Percentiles rank a stretch among this genome's conserved stretches.
Conservation (phyloP, 257 asterid species). For the Solanum sitiens region DNA sequence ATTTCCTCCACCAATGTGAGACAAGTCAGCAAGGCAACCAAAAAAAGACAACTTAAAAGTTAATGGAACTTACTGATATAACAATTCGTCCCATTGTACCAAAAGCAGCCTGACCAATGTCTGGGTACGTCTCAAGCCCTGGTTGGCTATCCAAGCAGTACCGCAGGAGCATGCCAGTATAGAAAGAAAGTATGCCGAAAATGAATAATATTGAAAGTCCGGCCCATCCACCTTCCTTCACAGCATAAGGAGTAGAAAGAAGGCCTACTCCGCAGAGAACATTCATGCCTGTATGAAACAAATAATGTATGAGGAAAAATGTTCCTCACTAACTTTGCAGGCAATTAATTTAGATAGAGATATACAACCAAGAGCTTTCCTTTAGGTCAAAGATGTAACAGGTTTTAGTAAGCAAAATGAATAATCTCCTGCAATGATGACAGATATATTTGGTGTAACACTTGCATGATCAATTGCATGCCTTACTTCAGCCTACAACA, state of each 20-base stretch:
- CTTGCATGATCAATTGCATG: background rate
- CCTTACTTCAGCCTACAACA: background rate
- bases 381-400: background rate
- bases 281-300: slow-evolving; percentile 9
- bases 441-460: background rate
- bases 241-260: slow-evolving; percentile 23
- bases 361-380: background rate
- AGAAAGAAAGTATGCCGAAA: slow-evolving; percentile 12
- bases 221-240: slow-evolving; percentile 19
- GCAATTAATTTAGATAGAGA: background rate
- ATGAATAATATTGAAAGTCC: slow-evolving; percentile 13
- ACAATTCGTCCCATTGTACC: slow-evolving; percentile 68
- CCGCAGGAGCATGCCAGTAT: slow-evolving; percentile 74
- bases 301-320: background rate
- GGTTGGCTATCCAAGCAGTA: slow-evolving; percentile 93
- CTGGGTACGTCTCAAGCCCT: slow-evolving; percentile 92
- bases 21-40: background rate
- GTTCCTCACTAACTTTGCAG: background rate
- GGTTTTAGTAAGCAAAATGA: background rate
- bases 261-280: slow-evolving; percentile 87
- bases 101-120: slow-evolving; percentile 97
- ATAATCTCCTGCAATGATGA: background rate
- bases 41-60: background rate
- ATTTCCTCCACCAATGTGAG: background rate
- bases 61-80: slow-evolving; percentile 61